These are phyloP conservation scores for Acrocalymma vagum DNA, from an alignment of 2,329 filamentous ascomycete genomes.

Conservation along the genomic window DNA sequence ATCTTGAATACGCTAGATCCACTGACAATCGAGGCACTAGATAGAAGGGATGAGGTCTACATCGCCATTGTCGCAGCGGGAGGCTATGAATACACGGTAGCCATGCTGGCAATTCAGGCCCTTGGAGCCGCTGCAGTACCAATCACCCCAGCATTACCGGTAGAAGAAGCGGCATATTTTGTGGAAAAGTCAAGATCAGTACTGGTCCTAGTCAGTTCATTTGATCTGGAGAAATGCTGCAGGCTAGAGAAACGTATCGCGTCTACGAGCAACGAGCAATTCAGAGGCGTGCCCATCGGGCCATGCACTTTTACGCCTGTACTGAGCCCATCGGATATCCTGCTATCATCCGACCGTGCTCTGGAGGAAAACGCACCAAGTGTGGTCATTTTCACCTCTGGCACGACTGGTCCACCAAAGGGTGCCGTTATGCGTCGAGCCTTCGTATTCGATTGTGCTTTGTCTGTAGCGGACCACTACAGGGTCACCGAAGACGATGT, in stretches of 20 bases:
- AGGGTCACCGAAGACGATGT: constrained; percentile 39
- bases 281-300: constrained; percentile 47
- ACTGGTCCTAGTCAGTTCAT: constrained; percentile 49
- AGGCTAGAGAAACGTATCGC: constrained; percentile 34
- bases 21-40: constrained; percentile 34
- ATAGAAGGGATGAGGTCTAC: constrained; percentile 50
- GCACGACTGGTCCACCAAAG: constrained; percentile 57
- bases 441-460: constrained; percentile 47
- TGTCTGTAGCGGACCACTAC: constrained; percentile 45
- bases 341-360: constrained; percentile 51
- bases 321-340: constrained; percentile 42
- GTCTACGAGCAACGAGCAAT: constrained; percentile 37
- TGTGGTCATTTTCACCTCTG: constrained; percentile 58
- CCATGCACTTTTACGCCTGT: constrained; percentile 40
- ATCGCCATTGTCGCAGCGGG: constrained; percentile 56
- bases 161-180: constrained; percentile 57
- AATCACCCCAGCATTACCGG: constrained; percentile 51
- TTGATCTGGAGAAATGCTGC: constrained; percentile 39
- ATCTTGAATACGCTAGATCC: constrained; percentile 41
- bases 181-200: constrained; percentile 49
- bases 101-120: constrained; percentile 57
- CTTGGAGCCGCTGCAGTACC: constrained; percentile 58
- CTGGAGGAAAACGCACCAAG: constrained; percentile 51
- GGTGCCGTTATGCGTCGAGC: constrained; percentile 55
- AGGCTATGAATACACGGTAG: constrained; percentile 59